Percentiles rank a stretch among this genome's conserved stretches.
phyloP scores from a whole-genome alignment of 2,329 filamentous ascomycete genomes.

The Hypomyces perniciosus region DNA sequence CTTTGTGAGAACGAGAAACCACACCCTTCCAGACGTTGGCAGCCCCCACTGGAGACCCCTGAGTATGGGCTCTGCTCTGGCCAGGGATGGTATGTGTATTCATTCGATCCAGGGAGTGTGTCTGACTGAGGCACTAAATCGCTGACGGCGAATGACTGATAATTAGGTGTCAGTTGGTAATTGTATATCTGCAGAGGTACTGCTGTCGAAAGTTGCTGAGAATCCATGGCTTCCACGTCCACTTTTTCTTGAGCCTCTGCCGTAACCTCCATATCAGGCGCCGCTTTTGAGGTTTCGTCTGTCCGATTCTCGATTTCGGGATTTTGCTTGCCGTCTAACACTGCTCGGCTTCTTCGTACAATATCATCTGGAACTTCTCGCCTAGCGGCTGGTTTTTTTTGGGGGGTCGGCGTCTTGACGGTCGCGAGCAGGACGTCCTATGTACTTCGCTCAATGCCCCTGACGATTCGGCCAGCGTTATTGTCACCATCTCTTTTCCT shows the following conservation, averaged over 20 bases:
- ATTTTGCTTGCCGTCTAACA: neutral
- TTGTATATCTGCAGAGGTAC: neutral
- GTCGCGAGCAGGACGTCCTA: slow-evolving; percentile 22
- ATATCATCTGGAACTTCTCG: neutral
- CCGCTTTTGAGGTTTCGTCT: too few species aligned
- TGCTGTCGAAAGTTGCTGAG: neutral
- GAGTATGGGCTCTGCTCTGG: too few species aligned
- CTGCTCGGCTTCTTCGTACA: too few species aligned
- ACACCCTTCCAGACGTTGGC: too few species aligned
- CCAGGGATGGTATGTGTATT: neutral
- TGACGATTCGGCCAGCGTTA: neutral
- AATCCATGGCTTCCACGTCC: too few species aligned
- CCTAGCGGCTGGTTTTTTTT: slow-evolving; percentile 3
- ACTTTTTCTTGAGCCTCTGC: too few species aligned
- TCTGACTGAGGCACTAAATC: neutral
- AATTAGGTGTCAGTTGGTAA: neutral
- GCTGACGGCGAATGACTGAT: too few species aligned
- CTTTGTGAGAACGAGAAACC: too few species aligned
- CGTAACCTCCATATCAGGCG: too few species aligned
- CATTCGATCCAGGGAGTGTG: neutral
- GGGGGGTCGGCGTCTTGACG: slow-evolving; percentile 9
- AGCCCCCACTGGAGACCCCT: too few species aligned
- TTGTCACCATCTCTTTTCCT: neutral
- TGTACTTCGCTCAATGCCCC: slow-evolving; percentile 15
- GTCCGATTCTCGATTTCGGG: neutral